These are phyloP conservation scores for Ramaria rubella DNA, from an alignment of 768 basidiomycete genomes.

Conservation along the genomic window DNA sequence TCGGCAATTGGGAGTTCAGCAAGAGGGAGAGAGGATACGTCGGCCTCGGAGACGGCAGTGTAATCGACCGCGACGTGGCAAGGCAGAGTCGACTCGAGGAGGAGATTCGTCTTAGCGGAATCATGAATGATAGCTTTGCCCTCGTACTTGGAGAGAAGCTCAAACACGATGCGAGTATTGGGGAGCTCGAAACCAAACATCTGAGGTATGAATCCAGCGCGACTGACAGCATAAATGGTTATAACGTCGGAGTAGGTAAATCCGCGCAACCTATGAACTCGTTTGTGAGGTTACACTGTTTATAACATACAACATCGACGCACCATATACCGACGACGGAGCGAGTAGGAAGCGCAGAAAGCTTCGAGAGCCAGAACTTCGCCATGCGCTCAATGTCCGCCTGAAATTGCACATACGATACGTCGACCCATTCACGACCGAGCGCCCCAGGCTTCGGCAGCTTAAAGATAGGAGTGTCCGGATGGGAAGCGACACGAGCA, in stretches of 20 bases:
- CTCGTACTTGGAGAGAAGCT: constrained; percentile 55
- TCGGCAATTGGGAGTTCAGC: constrained; percentile 35
- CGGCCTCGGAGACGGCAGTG: constrained; percentile 31
- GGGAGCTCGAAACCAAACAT: constrained; percentile 74
- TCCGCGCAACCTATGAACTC: constrained; percentile 53
- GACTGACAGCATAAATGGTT: constrained; percentile 66
- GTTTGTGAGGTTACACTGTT: constrained; percentile 1
- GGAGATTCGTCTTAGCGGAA: constrained; percentile 11
- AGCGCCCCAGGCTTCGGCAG: constrained; percentile 44
- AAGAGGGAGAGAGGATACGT: constrained; percentile 30
- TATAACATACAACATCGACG: constrained; percentile 19
- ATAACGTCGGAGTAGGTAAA: constrained; percentile 65
- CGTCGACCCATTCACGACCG: constrained; percentile 46
- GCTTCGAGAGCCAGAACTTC: constrained; percentile 51
- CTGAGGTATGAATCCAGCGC: constrained; percentile 74
- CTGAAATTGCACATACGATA: constrained; percentile 61
- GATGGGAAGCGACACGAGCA: constrained; percentile 19
- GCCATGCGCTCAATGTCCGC: constrained; percentile 60
- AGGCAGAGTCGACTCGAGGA: background rate
- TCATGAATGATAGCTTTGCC: constrained; percentile 64
- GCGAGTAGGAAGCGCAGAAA: constrained; percentile 43
- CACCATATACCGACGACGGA: constrained; percentile 73
- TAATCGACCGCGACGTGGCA: constrained; percentile 32
- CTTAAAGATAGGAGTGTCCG: constrained; percentile 52
- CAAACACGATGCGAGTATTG: constrained; percentile 62